Evolutionary conservation across 495 filamentous ascomycete genomes (phyloP).

Genomic region (Penicillium atrosanguineum): DNA sequence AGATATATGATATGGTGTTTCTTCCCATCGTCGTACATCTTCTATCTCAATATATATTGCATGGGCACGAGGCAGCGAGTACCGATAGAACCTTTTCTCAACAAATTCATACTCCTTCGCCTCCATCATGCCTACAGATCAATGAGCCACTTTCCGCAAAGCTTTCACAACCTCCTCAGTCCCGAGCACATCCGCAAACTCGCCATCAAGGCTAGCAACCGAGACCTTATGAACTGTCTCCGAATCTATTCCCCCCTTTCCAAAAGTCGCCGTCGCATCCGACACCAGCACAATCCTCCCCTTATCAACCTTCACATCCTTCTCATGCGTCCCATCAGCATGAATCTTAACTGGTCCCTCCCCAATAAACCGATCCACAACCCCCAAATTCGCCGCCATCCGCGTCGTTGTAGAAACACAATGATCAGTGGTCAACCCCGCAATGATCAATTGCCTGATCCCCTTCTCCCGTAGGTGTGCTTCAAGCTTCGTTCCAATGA

Average conservation of each 20-base stretch:
- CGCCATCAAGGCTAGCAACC: constrained; percentile 46
- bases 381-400: constrained; percentile 48
- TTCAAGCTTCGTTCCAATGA: constrained; percentile 48
- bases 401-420: constrained; percentile 51
- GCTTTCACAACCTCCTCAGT: constrained; percentile 38
- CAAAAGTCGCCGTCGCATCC: constrained; percentile 50
- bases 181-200: constrained; percentile 43
- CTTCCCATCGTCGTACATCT: no score
- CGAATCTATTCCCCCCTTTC: constrained; percentile 42
- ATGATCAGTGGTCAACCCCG: constrained; percentile 49
- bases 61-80: no score
- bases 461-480: constrained; percentile 31
- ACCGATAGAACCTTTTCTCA: not conserved
- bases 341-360: constrained; percentile 14
- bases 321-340: constrained; percentile 22
- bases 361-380: constrained; percentile 33
- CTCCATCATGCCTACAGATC: not conserved
- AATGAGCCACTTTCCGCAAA: constrained; percentile 13
- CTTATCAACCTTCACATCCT: constrained; percentile 23
- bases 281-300: constrained; percentile 45
- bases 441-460: constrained; percentile 39
- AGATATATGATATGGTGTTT: no score
- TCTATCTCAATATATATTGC: no score
- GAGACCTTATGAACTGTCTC: constrained; percentile 47
- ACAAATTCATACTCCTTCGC: not conserved